Evolutionary conservation across 2,329 filamentous ascomycete species (phyloP), one percentile per base, ranked within the genome.

Genomic region (Sarocladiaceae sp.): DNA sequence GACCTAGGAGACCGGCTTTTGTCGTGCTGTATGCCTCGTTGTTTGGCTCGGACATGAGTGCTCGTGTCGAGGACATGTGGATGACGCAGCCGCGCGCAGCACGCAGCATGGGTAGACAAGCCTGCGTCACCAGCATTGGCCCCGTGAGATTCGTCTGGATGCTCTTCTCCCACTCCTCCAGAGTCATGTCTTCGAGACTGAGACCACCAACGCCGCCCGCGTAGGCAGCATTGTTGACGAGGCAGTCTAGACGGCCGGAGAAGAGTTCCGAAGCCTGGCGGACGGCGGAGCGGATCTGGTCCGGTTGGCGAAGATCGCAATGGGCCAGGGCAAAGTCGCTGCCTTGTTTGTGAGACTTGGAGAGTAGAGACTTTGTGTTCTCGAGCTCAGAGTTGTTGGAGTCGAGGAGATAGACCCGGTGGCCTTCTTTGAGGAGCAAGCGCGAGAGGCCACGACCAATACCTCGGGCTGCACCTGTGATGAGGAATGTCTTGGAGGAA

Each of bases 11-110:
- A 1, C 71, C 71, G 2, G 71, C 72, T 55, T 76, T 75, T 0
- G 66, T 69, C 0, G 71, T 59, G 2, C 68, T 67, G 46, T 76
- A 75, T 1, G 64, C 65, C 55, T 76, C 72, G 46, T 71, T 70
- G 44, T 73, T 61, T 1, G 63, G 54, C 53, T 76, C 73, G 31
- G 66, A 62, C 59, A 73, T 70, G 35, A 66, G 56, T 1, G 71
- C 72, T 20, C 72, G 63, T 6, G 72, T 75, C 2, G 69, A 73
- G 1, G 69, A 70, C 26, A 76, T 65, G 51, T 74, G 66, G 45
- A 76, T 62, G 26, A 70, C 59, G 19, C 53, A 57, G 7, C 59
- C 58, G 19, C 50, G 23, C 21, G 51, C 46, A 23, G 41, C 47
- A 11, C 47, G 48, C 19, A 60, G 52, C 48, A 60, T 51, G 16